Percentiles rank a stretch among this genome's conserved stretches.
phyloP scores from a whole-genome alignment of 495 filamentous ascomycete species.

The Achaetomiella virescens region DNA sequence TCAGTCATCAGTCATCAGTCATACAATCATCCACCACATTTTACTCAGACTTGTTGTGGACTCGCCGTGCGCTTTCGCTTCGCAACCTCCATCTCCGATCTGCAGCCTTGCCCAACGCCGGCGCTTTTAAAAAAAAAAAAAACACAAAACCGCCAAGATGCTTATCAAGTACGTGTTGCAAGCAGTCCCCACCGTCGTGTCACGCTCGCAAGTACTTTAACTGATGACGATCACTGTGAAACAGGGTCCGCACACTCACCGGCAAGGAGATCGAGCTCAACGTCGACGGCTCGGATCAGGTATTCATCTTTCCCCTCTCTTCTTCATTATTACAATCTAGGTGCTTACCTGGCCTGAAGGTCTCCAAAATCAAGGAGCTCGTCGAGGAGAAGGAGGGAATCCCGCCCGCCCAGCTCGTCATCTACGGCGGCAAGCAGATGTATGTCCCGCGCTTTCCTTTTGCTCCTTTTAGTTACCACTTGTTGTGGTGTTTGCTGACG shows the following conservation, averaged over 20 bases:
- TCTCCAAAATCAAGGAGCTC: slow-evolving; percentile 92
- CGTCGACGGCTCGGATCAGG: slow-evolving; percentile 87
- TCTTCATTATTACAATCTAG: background rate
- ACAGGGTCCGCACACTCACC: slow-evolving; percentile 91
- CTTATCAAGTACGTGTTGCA: slow-evolving; percentile 23
- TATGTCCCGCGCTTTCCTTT: slow-evolving; percentile 35
- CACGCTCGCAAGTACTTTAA: too few relatives aligned
- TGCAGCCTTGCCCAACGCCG: too few relatives aligned
- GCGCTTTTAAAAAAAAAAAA: too few relatives aligned
- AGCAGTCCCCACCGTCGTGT: too few relatives aligned
- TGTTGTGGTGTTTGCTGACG: too few relatives aligned
- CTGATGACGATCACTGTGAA: background rate
- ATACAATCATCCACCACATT: background rate
- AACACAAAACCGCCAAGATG: slow-evolving; percentile 9
- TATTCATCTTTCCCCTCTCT: slow-evolving; percentile 29
- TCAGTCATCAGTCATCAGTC: background rate
- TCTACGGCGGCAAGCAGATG: slow-evolving; percentile 98
- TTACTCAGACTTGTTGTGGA: background rate
- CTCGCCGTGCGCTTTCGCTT: background rate
- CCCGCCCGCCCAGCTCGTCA: slow-evolving; percentile 90
- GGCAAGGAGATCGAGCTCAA: slow-evolving; percentile 98
- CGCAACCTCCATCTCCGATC: too few relatives aligned
- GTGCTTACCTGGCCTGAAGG: slow-evolving; percentile 42
- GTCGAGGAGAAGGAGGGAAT: slow-evolving; percentile 99
- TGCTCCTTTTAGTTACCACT: too few relatives aligned